phyloP scores from a whole-genome alignment of 2,329 filamentous ascomycete species.

The Lomentospora prolificans region DNA sequence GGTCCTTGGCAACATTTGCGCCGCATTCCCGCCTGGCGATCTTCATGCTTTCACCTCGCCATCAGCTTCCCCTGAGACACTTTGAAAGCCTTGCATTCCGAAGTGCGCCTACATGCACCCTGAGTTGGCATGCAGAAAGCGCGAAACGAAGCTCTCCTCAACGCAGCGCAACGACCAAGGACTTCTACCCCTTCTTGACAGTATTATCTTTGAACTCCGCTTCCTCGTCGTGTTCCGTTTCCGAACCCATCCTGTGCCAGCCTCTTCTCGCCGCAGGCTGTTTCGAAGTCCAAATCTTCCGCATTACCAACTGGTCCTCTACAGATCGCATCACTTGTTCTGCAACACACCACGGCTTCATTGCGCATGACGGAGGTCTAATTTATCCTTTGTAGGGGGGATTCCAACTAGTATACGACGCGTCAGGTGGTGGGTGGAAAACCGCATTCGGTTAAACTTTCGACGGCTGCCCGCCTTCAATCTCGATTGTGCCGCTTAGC shows the following conservation, averaged over 20 bases:
- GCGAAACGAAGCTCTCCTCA: neutral
- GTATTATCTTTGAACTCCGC: no score
- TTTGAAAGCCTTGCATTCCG: neutral
- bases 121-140: neutral
- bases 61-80: neutral
- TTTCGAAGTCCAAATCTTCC: no score
- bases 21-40: neutral
- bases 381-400: slow-evolving; percentile 1
- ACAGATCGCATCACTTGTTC: no score
- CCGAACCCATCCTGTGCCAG: neutral
- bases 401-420: neutral
- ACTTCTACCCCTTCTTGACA: no score
- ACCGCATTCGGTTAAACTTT: slow-evolving; percentile 1
- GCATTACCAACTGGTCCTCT: no score
- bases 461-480: neutral
- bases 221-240: neutral
- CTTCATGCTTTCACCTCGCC: neutral
- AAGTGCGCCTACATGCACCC: neutral
- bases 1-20: neutral
- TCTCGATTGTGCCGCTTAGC: neutral
- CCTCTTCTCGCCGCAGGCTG: no score
- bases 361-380: neutral
- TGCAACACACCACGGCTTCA: no score
- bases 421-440: neutral
- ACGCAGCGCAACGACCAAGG: neutral